Base-by-base conservation (phyloP, 805 yeast genomes). In the Jamesozyma piceae region DNA sequence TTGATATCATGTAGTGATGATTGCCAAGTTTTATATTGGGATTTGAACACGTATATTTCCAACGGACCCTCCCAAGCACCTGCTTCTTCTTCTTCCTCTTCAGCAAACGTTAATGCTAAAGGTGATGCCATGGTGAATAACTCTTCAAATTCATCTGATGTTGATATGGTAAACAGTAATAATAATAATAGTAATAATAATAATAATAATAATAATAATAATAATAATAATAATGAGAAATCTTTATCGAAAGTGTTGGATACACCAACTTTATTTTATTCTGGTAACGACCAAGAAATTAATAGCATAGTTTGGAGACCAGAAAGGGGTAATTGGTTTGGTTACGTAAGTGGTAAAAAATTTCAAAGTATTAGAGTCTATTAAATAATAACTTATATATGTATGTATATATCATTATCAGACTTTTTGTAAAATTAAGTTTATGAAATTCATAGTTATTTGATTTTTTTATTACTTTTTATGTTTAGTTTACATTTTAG, bases 271-370 rank as follows among this genome's bases (percentile, higher is more conserved):
- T 67, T 71, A 45, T 79, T 77, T 6, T 80, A 74, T 57, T 42
- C 55, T 5, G 71, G 73, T 32, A 89, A 79, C 45, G 71, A 73
- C 3, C 60, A 75, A 49, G 97, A 89, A 61, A 73, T 88, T 18
- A 89, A 88, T 62, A 77, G 80, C 53, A 78, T 81, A 13, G 68
- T 80, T 36, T 87, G 95, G 95, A 70, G 72, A 41, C 72, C 73
- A 6, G 49, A 52, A 38, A 43, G 45, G 11, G 95, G 90, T 13
- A 80, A 79, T 49, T 87, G 95, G 94, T 69, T 86, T 49, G 95
- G 94, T 3, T 75, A 46, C 26, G 64, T 64, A 3, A 50, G 62
- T 37, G 67, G 68, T 11, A 66, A 64, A 35, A 62, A 57, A 2
- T 56, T 66, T 38, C 66, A 65, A 39, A 65, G 61, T 37, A 63